These are phyloP conservation scores for Zoysia matrella DNA, from an alignment of 202 grass and related monocot genomes.

Conservation along the genomic window DNA sequence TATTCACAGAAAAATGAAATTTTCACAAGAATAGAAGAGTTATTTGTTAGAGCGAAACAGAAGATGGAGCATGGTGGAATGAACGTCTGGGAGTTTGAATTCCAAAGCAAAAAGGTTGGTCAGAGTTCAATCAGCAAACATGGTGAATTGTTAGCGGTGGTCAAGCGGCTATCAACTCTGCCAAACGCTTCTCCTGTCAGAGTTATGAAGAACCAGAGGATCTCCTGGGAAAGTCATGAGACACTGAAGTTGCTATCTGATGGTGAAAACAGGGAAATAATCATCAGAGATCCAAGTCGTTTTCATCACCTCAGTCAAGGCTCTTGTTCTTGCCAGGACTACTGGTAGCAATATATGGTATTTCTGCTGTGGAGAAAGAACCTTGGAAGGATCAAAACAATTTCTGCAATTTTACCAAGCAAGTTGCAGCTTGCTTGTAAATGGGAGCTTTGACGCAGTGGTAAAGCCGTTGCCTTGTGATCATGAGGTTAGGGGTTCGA, in stretches of 20 bases:
- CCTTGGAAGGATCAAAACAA: constrained; percentile 18
- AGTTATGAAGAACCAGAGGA: constrained; percentile 84
- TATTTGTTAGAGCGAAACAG: constrained; percentile 62
- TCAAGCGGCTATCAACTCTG: constrained; percentile 54
- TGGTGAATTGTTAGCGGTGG: constrained; percentile 66
- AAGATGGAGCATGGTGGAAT: constrained; percentile 39
- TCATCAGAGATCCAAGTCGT: constrained; percentile 63
- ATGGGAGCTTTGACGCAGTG: too few species aligned
- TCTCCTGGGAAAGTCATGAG: constrained; percentile 73
- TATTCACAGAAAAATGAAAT: constrained; percentile 35
- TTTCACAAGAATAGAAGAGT: constrained; percentile 48
- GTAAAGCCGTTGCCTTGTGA: too few species aligned
- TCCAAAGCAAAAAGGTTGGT: constrained; percentile 54
- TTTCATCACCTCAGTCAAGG: constrained; percentile 79
- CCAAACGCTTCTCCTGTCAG: constrained; percentile 48
- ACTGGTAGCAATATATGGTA: constrained; percentile 55
- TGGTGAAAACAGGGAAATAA: constrained; percentile 64
- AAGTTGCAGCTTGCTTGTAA: not conserved
- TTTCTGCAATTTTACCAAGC: constrained; percentile 5
- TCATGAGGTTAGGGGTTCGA: too few species aligned
- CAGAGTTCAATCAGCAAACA: constrained; percentile 58
- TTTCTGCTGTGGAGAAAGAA: not conserved
- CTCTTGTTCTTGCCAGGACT: constrained; percentile 75
- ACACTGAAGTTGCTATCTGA: constrained; percentile 70
- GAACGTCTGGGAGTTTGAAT: constrained; percentile 62